Evolutionary conservation across 352 stramenopile genomes (phyloP).

Genomic region (Globisporangium iwayamae): DNA sequence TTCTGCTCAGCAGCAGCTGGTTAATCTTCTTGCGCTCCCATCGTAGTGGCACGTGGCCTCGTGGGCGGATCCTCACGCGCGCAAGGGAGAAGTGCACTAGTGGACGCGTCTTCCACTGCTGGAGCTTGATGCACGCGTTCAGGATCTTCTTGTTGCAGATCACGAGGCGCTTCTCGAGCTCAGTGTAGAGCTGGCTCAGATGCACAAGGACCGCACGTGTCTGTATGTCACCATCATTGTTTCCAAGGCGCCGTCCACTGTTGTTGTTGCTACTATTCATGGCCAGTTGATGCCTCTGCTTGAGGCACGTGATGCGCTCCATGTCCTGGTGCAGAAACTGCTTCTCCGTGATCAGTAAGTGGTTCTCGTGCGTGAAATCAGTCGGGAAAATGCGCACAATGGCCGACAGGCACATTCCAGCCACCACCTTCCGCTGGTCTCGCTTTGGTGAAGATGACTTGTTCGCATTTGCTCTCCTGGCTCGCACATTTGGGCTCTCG

Average conservation of each 20-base stretch:
- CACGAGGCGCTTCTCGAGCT: slow-evolving; percentile 50
- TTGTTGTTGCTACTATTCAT: slow-evolving; percentile 5
- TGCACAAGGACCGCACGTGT: slow-evolving; percentile 46
- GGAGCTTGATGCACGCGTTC: slow-evolving; percentile 43
- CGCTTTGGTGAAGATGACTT: not conserved
- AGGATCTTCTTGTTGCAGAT: slow-evolving; percentile 68
- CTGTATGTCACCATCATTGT: slow-evolving; percentile 6
- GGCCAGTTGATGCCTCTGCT: slow-evolving; percentile 15
- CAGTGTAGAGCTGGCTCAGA: slow-evolving; percentile 35
- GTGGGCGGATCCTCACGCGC: slow-evolving; percentile 29
- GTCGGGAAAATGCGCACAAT: slow-evolving; percentile 57
- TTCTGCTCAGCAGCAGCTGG: slow-evolving; percentile 3
- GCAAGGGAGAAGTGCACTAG: slow-evolving; percentile 29
- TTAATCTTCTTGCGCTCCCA: slow-evolving; percentile 39
- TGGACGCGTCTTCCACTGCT: slow-evolving; percentile 13
- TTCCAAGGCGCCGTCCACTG: not conserved
- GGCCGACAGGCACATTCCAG: slow-evolving; percentile 11
- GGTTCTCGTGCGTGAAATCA: slow-evolving; percentile 38
- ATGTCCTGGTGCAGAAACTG: slow-evolving; percentile 55
- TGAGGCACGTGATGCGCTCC: slow-evolving; percentile 27
- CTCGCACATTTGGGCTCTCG: slow-evolving; percentile 22
- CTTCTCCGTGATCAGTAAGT: slow-evolving; percentile 61
- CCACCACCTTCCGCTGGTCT: not conserved
- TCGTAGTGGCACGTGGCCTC: slow-evolving; percentile 39
- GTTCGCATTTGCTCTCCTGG: not conserved